Conservation (phyloP, 1,139 yeast species). For the Nakaseomyces uthaithaninus region DNA sequence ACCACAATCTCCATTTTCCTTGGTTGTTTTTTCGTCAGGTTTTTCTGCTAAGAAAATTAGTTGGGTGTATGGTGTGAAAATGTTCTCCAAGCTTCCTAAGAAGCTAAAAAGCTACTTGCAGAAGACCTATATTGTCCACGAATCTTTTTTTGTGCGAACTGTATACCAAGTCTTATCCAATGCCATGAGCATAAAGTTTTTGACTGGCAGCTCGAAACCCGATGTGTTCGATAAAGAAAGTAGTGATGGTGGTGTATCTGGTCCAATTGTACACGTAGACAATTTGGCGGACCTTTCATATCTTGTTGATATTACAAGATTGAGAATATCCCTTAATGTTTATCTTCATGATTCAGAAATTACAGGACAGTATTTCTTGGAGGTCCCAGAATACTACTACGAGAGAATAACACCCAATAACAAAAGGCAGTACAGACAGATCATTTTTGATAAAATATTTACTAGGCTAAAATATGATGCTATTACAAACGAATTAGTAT, state of each 20-base stretch:
- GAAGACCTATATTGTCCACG: slow-evolving; percentile 77
- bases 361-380: slow-evolving; percentile 30
- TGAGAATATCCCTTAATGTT: slow-evolving; percentile 70
- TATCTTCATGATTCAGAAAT: slow-evolving; percentile 47
- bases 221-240: slow-evolving; percentile 11
- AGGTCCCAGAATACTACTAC: slow-evolving; percentile 30
- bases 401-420: slow-evolving; percentile 27
- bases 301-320: slow-evolving; percentile 60
- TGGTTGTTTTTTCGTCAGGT: slow-evolving; percentile 74
- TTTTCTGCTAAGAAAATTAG: slow-evolving; percentile 46
- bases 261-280: slow-evolving; percentile 21
- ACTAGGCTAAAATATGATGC: slow-evolving; percentile 42
- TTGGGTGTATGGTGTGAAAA: slow-evolving; percentile 75
- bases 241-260: slow-evolving; percentile 9
- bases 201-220: slow-evolving; percentile 17
- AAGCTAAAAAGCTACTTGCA: slow-evolving; percentile 47
- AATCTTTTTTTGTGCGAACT: slow-evolving; percentile 82
- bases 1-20: slow-evolving; percentile 52
- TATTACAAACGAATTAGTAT: slow-evolving; percentile 40
- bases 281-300: slow-evolving; percentile 56
- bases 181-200: slow-evolving; percentile 43
- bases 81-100: slow-evolving; percentile 61
- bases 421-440: slow-evolving; percentile 32
- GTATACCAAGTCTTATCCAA: slow-evolving; percentile 66
- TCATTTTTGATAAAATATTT: slow-evolving; percentile 39